A percentile compares a stretch with the other conserved stretches of the same genome.
These are phyloP conservation scores for Thraustochytrium sp. DNA, from an alignment of 352 stramenopile species.

Conservation along the genomic window DNA sequence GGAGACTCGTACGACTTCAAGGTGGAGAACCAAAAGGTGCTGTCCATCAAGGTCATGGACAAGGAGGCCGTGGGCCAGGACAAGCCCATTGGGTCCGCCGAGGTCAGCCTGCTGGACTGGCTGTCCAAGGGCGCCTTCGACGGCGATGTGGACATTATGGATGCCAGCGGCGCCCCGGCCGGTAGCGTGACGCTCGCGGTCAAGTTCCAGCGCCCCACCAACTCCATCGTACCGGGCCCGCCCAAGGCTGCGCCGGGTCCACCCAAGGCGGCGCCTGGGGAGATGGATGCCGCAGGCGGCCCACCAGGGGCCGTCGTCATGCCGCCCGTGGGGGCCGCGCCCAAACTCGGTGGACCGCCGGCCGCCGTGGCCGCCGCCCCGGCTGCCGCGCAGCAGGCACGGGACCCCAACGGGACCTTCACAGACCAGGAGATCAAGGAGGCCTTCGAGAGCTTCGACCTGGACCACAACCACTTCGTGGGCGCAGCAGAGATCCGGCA, in stretches of 20 bases:
- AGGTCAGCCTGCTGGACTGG: conserved; percentile 84
- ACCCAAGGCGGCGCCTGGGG: not conserved
- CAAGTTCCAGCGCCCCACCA: conserved; percentile 71
- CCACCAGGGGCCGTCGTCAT: too few species aligned
- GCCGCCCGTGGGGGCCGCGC: not conserved
- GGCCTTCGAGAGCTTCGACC: conserved; percentile 84
- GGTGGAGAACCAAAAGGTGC: conserved; percentile 83
- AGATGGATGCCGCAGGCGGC: not conserved
- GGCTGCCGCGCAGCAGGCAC: conserved; percentile 37
- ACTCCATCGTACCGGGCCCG: not conserved
- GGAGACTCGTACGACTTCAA: conserved; percentile 88
- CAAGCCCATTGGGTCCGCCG: conserved; percentile 82
- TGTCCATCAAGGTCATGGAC: conserved; percentile 82
- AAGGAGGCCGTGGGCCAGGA: conserved; percentile 80
- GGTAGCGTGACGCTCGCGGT: conserved; percentile 75
- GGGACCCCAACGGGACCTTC: conserved; percentile 88
- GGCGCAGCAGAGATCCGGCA: conserved; percentile 85
- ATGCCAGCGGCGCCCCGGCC: conserved; percentile 65
- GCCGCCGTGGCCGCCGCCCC: not conserved
- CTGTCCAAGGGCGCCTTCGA: conserved; percentile 82
- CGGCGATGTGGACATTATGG: conserved; percentile 77
- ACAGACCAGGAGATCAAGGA: conserved; percentile 90
- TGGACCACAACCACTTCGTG: conserved; percentile 93
- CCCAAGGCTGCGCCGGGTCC: not conserved
- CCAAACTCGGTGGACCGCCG: not conserved